These are phyloP conservation scores for Raphanus raphanistrum DNA, from an alignment of 345 rosid genomes.

Conservation along the genomic window DNA sequence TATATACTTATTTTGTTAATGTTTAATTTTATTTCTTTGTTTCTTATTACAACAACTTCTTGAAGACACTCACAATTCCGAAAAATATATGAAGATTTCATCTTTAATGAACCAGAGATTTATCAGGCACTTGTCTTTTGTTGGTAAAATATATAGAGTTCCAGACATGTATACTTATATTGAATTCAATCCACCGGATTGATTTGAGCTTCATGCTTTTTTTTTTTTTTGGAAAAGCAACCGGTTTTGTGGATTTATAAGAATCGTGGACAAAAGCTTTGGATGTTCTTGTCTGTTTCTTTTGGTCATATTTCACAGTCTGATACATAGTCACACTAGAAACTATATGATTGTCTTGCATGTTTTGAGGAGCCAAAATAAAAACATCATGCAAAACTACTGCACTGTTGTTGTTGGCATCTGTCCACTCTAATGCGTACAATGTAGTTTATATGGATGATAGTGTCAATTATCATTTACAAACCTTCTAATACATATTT, in stretches of 20 bases:
- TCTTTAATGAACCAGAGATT: neutral
- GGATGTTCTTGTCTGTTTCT: neutral
- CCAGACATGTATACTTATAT: neutral
- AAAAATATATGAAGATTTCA: neutral
- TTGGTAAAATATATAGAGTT: neutral
- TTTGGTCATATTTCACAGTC: neutral
- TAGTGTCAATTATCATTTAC: neutral
- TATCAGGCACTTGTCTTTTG: neutral
- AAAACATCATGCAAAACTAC: neutral
- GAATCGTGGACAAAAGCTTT: neutral
- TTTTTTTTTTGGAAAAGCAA: too few species aligned
- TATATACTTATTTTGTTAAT: neutral
- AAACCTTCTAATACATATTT: neutral
- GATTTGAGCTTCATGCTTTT: too few species aligned
- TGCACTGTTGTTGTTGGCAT: conserved; percentile 3
- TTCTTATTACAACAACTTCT: neutral
- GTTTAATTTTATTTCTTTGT: neutral
- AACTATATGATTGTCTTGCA: neutral
- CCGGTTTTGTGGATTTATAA: too few species aligned
- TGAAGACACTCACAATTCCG: neutral
- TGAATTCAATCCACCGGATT: neutral
- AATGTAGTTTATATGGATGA: neutral
- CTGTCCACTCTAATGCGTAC: neutral
- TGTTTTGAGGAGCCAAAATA: conserved; percentile 5
- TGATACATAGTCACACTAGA: neutral